Base-by-base conservation (phyloP, 2,329 filamentous ascomycete genomes). In the Calonectria naviculata region DNA sequence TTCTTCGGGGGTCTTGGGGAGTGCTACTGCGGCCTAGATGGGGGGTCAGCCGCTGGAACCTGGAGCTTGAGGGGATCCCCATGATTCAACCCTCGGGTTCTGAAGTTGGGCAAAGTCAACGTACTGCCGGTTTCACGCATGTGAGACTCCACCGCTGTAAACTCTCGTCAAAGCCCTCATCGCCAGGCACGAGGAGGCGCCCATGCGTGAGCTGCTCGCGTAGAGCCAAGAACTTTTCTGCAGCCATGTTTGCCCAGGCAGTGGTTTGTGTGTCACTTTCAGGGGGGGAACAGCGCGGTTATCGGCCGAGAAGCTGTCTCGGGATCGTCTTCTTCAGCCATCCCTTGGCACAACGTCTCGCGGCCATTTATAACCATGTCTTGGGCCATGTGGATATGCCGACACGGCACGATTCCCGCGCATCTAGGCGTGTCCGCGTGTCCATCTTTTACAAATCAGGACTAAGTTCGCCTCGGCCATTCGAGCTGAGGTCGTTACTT, bases 21-120 rank as follows among this genome's bases (percentile, higher is more conserved):
- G 78, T 9, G 87, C 80, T 42, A 88, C 85, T 0, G 85, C 80
- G 7, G 85, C 87, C 85, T 86, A 5, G 28, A n/a, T 19, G 15
- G 5, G 5, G 21, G 46, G 68, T 73, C 29, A 75, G 70, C 52
- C 42, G 5, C 7, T 19, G 34, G 24, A 36, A n/a, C 15, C n/a
- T 13, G 24, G 52, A 5, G 5, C 28, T 12, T 42, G 9, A 9
- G 34, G 10, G 10, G 21, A 15, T 8, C 13, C 13, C 7, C 4
- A 28, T 29, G 31, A n/a, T 19, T 12, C 29, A 21, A 61, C 10
- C 41, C 17, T 28, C 12, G 9, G 2, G 52, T 9, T 21, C 7
- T 29, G 28, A 47, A 36, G 6, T 34, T 12, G 36, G 10, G 26
- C 6, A 26, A 7, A 41, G n/a, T 21, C 31, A 47, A 67, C 76